A percentile compares a stretch with the other conserved stretches of the same genome.
Evolutionary conservation across 73 alveolate genomes (phyloP).

Genomic region (Stentor coeruleus): DNA sequence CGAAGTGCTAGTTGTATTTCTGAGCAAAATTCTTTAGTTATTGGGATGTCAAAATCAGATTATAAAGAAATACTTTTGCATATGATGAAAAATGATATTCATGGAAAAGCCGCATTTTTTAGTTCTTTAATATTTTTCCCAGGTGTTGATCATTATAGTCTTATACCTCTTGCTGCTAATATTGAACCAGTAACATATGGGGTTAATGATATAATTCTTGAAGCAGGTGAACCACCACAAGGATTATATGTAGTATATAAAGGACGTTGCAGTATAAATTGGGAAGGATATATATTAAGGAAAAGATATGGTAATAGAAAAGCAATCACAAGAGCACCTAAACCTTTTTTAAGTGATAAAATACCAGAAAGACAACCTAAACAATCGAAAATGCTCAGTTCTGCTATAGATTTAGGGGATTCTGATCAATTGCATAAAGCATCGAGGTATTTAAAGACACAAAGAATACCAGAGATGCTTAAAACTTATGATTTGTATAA

Average conservation of each 20-base stretch:
- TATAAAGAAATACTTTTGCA: not conserved
- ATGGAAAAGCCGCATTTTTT: not conserved
- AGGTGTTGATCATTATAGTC: not conserved
- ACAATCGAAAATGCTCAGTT: not conserved
- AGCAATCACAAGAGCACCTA: not conserved
- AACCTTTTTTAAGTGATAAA: constrained; percentile 4
- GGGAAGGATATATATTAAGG: constrained; percentile 3
- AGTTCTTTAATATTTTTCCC: not conserved
- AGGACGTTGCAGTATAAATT: not conserved
- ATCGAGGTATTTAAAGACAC: not conserved
- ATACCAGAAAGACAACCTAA: not conserved
- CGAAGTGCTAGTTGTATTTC: constrained; percentile 16
- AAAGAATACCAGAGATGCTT: not conserved
- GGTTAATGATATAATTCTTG: not conserved
- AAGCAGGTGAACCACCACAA: constrained; percentile 11
- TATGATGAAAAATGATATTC: constrained; percentile 17
- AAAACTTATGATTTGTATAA: not conserved
- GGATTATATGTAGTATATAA: not conserved
- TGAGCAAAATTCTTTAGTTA: not conserved
- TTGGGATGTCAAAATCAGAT: constrained; percentile 7
- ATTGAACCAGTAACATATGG: not conserved
- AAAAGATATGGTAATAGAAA: not conserved
- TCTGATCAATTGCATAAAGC: not conserved
- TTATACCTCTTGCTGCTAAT: constrained; percentile 17
- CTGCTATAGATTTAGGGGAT: not conserved